Base-by-base conservation (phyloP, 352 stramenopile genomes). In the Blastocystis sp. region DNA sequence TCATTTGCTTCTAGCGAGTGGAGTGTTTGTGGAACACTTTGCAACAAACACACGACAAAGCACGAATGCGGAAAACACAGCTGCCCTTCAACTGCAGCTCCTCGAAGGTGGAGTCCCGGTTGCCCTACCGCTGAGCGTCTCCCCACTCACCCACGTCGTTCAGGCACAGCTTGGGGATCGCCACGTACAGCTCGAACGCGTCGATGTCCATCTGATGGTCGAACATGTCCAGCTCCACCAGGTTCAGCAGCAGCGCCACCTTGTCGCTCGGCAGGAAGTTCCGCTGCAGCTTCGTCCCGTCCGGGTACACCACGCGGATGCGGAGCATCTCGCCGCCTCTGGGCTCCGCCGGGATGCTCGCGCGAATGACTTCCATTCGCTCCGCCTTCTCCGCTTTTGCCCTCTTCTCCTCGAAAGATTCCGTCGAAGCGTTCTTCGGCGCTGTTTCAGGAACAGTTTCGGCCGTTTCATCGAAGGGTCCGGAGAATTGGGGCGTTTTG, bases 251-350 rank as follows among this genome's bases (percentile, higher is more conserved):
- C 11, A 84, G 56, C 5, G n/a, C 74, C 10, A 84, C 48, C 5
- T 53, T n/a, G 52, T 84, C 74, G 5, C 23, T 53, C n/a, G 21
- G 1, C n/a, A 84, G 19, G 56, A 84, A 84, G 45, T 69, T 84
- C 53, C 74, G 19, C 34, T 84, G 74, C 41, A 84, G 53, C n/a
- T 84, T 84, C 14, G 74, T 84, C 66, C 74, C 74, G 48, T 84
- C 60, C 9, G 74, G 74, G 69, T 84, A 84, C 1, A 84, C 74
- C 11, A 84, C 48, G n/a, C 74, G 48, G 14, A 84, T 21, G 2
- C 74, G 74, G 2, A 84, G 52, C 14, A 84, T 70, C 28, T 67
- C 38, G 10, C 74, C 66, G 19, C 52, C 56, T 10, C 21, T 70
- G 19, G 74, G 74, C 45, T 84, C 74, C 21, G 21, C 2, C 53